Evolutionary conservation across 139 green algal genomes (phyloP), one percentile per base, ranked within the genome.

Genomic region (Micromonas pusilla): DNA sequence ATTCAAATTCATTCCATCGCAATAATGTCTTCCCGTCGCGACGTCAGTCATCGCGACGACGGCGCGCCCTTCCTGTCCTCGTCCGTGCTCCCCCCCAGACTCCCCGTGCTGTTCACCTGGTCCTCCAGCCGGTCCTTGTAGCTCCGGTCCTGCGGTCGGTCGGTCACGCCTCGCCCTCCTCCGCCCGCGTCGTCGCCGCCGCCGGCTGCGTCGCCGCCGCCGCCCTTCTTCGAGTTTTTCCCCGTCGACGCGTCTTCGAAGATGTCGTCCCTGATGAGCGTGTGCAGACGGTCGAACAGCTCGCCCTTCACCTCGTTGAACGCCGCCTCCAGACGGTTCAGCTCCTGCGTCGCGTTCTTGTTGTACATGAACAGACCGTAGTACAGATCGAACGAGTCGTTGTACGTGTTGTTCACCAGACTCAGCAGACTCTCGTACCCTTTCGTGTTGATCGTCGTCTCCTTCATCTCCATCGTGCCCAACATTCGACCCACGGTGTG

Each of bases 331-430:
- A 97, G 83, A 4, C 80, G 77, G 31, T 93, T 81, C 66, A 97
- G 83, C 83, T 93, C 86, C 57, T 91, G 85, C 0, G 88, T 92
- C 5, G 91, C 88, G 52, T 87, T 89, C 31, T 89, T 86, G 80
- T 98, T 98, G 90, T 99, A 99, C 90, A 99, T 93, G 85, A 99
- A 99, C 20, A 99, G 91, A 33, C 95, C 95, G 82, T 99, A 99
- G 90, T 99, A 99, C 4, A 99, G 90, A 62, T 99, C 95, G 79
- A 99, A 99, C 2, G 91, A 97, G 86, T 99, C 95, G 66, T 97
- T 89, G 33, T 80, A 84, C 31, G 95, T 99, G 86, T 98, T 97
- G 70, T 97, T 87, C n/a, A 98, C 93, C 70, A 99, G 88, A 65
- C 87, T 87, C 0, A 98, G 85, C 71, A 99, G 87, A 4, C 87